Base-by-base conservation (phyloP, 1,284 basidiomycete genomes). In the Coniferiporia sulphurascens region DNA sequence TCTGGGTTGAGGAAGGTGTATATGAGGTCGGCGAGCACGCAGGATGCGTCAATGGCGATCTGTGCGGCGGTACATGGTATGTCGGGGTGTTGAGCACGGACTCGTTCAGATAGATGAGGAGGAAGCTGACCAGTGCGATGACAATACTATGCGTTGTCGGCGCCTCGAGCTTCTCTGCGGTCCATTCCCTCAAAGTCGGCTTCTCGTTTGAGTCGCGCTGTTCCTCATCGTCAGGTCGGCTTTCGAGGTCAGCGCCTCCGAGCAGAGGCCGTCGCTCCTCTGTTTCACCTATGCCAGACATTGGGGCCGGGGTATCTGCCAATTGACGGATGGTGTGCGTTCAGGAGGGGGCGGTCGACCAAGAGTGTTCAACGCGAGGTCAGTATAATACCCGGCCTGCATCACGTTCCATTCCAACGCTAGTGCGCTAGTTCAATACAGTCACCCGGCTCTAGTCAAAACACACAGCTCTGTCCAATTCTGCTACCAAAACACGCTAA, bases 11-110 rank as follows among this genome's bases (percentile, higher is more conserved):
- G 78, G 62, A 90, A 80, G 21, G 80, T 81, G 67, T 86, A 88
- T n/a, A 73, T 76, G 8, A 91, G 77, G 70, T 91, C 87, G 44
- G 79, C 75, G 51, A 91, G 78, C 19, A 89, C 86, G 66, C 85
- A 87, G 7, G 65, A 65, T 7, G 83, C 83, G 70, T 91, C 88
- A 55, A 86, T 76, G 5, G 78, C 66, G 62, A 87, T 86, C 87
- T 89, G 63, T 54, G 58, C 54, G 45, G 10, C 15, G 41, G 52
- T 9, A 45, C 32, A 17, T 38, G 45, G 12, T 6, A n/a, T 32
- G 27, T 32, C 22, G 10, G 15, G 19, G 2, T 34, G 45, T 19
- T 10, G 51, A 38, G 34, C 13, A 32, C 13, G 32, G n/a, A 35
- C 45, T 21, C 9, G 22, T 12, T 35, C 13, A 15, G 21, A 44